Conservation (phyloP, 2,329 filamentous ascomycete genomes). For the Fusarium kyushuense region DNA sequence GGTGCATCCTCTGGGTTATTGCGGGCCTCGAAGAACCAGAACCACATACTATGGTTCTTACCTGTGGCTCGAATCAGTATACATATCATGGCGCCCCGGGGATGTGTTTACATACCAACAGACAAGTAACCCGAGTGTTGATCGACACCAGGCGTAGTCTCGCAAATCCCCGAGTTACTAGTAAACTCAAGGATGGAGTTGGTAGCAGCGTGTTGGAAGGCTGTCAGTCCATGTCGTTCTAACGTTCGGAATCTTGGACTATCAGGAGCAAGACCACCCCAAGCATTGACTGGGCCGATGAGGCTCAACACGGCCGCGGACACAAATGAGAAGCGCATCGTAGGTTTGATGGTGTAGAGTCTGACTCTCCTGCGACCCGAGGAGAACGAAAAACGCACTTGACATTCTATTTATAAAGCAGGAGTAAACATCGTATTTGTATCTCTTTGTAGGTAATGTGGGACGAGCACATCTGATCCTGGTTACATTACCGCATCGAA, state of each 20-base stretch:
- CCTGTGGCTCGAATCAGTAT: constrained; percentile 45
- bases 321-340: constrained; percentile 40
- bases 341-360: constrained; percentile 1
- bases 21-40: constrained; percentile 64
- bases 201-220: constrained; percentile 40
- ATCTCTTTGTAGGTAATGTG: constrained; percentile 13
- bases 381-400: not conserved
- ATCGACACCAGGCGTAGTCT: constrained; percentile 69
- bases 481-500: constrained; percentile 25
- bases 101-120: constrained; percentile 58
- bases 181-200: constrained; percentile 42
- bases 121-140: constrained; percentile 74
- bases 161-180: constrained; percentile 61
- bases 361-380: not conserved
- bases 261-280: constrained; percentile 33
- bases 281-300: constrained; percentile 27
- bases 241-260: constrained; percentile 37
- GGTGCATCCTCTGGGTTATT: constrained; percentile 54
- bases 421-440: not conserved
- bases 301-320: constrained; percentile 36
- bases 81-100: not conserved
- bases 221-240: constrained; percentile 22
- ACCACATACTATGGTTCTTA: constrained; percentile 51
- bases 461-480: constrained; percentile 24
- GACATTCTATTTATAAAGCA: constrained; percentile 24